Base-by-base conservation (phyloP, 2,329 filamentous ascomycete species). In the Penicillium hordei region DNA sequence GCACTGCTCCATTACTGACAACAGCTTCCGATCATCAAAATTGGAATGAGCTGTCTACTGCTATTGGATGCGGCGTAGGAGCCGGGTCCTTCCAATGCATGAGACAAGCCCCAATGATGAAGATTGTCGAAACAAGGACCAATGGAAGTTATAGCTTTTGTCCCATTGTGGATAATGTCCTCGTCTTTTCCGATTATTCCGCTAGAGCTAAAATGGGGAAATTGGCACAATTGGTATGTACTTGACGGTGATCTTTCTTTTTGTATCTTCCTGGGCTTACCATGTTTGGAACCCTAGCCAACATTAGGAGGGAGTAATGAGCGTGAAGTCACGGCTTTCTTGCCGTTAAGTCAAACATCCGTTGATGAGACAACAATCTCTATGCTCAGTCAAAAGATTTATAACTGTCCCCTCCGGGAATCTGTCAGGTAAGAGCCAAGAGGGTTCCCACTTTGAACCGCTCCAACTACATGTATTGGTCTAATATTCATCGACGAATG, bases 101-200 rank as follows among this genome's bases (percentile, higher is more conserved):
- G 59, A 29, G 21, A 2, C 7, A 39, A 38, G n/a, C 48, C 4
- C 49, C 59, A 39, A n/a, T 39, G 15, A 29, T 7, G 21, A 42
- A 54, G n/a, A 57, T 61, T 9, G 13, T 61, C 15, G 34, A 42
- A 13, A 25, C 48, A 17, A 51, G 54, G 19, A 31, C 52, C 10
- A 29, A 12, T 0, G 49, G 44, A 13, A 42, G 23, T 2, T 56
- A 61, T 31, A 53, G 15, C 21, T 61, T 61, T 12, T 38, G 46
- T 27, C 57, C 57, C 5, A 36, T 56, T 6, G 19, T 44, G 5
- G 59, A 61, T 27, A 36, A 59, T 6, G 3, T 42, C 2, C 59
- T 49, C 7, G 57, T 57, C 8, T 60, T 61, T 44, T 21, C 57
- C 4, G 59, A 60, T 25, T 57, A 57, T 31, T 19, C 34, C 15